phyloP scores from a whole-genome alignment of 2,329 filamentous ascomycete species.

The Neocatenulostroma microsporum region DNA sequence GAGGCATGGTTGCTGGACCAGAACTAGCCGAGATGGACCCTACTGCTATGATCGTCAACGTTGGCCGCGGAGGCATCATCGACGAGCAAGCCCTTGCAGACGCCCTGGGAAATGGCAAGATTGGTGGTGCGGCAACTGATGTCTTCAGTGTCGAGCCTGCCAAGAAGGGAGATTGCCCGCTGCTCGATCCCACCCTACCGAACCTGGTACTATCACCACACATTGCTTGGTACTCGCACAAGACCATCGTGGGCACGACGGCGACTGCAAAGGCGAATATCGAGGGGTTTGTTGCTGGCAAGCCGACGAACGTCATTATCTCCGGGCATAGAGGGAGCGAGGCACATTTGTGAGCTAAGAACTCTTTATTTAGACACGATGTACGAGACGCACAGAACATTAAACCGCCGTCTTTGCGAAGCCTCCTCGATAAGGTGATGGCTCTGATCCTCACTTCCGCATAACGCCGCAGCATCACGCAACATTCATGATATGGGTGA shows the following conservation, averaged over 20 bases:
- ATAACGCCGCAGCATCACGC: too few species aligned
- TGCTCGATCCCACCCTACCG: constrained; percentile 39
- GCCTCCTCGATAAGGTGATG: too few species aligned
- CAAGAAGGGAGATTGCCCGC: constrained; percentile 35
- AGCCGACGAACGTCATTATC: constrained; percentile 33
- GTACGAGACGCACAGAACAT: too few species aligned
- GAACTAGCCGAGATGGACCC: constrained; percentile 41
- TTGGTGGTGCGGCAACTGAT: constrained; percentile 45
- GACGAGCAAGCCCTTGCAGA: constrained; percentile 41
- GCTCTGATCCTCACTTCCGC: too few species aligned
- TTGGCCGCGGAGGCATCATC: constrained; percentile 44
- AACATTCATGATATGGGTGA: too few species aligned
- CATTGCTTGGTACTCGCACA: constrained; percentile 45
- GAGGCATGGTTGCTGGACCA: constrained; percentile 19
- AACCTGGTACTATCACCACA: constrained; percentile 48
- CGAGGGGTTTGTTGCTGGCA: constrained; percentile 38
- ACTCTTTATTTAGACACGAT: too few species aligned
- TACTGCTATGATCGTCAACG: constrained; percentile 42
- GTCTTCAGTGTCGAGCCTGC: constrained; percentile 44
- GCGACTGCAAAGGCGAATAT: constrained; percentile 40
- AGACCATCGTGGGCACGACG: constrained; percentile 41
- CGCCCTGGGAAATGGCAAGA: constrained; percentile 38
- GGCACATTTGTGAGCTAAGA: too few species aligned
- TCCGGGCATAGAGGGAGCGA: too few species aligned
- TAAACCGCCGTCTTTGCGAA: too few species aligned